phyloP scores from a whole-genome alignment of 192 early-diverging fungal genomes.

The Coemansia aciculifera region DNA sequence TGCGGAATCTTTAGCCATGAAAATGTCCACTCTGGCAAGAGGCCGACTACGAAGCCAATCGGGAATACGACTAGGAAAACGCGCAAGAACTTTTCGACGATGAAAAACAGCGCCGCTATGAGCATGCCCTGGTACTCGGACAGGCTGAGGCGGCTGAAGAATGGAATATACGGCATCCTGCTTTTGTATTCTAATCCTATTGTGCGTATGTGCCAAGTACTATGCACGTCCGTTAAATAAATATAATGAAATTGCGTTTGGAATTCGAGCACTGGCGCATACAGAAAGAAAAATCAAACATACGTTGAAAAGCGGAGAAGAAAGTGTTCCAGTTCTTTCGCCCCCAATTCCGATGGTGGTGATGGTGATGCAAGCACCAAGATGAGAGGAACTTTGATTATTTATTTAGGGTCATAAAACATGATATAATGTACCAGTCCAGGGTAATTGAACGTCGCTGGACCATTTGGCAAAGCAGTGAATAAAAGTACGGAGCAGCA shows the following conservation, averaged over 20 bases:
- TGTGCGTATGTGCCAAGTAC: background rate
- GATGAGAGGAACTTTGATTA: background rate
- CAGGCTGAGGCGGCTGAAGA: constrained; percentile 61
- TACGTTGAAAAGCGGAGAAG: background rate
- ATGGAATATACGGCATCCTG: constrained; percentile 60
- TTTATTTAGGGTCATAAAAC: background rate
- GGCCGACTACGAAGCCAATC: constrained; percentile 54
- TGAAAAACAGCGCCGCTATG: constrained; percentile 63
- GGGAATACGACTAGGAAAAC: constrained; percentile 68
- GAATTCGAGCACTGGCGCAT: background rate
- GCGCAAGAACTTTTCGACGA: constrained; percentile 70
- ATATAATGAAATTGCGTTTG: background rate
- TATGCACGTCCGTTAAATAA: constrained; percentile 5
- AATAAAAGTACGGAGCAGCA: background rate
- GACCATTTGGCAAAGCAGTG: background rate
- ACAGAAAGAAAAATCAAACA: constrained; percentile 2
- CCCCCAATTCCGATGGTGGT: background rate
- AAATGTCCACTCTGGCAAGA: constrained; percentile 42
- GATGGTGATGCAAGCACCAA: background rate
- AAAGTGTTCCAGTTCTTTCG: background rate
- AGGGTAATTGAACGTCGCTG: background rate
- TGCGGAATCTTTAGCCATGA: constrained; percentile 36
- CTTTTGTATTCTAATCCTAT: background rate
- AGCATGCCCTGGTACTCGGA: constrained; percentile 64
- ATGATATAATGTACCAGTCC: background rate